Evolutionary conservation across 1,284 basidiomycete genomes (phyloP).

Genomic region (Melanopsichium pennsylvanicum): DNA sequence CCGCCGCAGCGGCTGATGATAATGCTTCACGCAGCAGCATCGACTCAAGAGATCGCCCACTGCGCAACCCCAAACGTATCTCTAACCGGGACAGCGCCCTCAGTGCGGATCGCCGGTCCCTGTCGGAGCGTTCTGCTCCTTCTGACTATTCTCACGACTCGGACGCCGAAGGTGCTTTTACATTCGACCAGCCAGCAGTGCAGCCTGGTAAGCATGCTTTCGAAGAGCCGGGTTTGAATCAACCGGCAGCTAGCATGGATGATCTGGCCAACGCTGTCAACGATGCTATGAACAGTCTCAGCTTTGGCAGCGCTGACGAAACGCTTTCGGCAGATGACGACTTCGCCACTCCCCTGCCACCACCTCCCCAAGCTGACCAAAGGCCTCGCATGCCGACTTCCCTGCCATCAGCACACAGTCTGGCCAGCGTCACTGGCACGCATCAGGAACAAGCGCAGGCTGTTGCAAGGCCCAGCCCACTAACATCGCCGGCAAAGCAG

Average conservation of each 20-base stretch:
- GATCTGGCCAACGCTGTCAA: slow-evolving; percentile 52
- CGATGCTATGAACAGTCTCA: slow-evolving; percentile 55
- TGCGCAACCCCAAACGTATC: slow-evolving; percentile 34
- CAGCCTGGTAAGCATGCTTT: not conserved
- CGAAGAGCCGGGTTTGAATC: not conserved
- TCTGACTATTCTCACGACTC: slow-evolving; percentile 48
- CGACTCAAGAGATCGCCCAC: slow-evolving; percentile 29
- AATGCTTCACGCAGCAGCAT: slow-evolving; percentile 15
- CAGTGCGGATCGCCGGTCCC: slow-evolving; percentile 6
- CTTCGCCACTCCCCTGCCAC: slow-evolving; percentile 25
- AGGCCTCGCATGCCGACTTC: slow-evolving; percentile 10
- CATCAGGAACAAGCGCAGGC: not conserved
- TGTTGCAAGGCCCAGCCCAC: slow-evolving; percentile 8
- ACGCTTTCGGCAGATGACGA: slow-evolving; percentile 30
- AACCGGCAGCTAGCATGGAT: slow-evolving; percentile 30
- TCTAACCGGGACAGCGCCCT: slow-evolving; percentile 15
- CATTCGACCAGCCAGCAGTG: slow-evolving; percentile 4
- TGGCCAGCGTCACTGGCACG: slow-evolving; percentile 20
- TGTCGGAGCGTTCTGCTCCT: slow-evolving; percentile 33
- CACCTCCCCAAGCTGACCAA: slow-evolving; percentile 5
- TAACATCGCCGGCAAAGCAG: slow-evolving; percentile 8
- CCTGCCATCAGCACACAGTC: slow-evolving; percentile 20
- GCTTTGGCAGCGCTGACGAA: slow-evolving; percentile 42
- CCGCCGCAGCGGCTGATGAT: slow-evolving; percentile 10
- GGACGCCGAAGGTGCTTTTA: slow-evolving; percentile 19